Conservation (phyloP, 805 yeast genomes). For the Metschnikowia rubicola region DNA sequence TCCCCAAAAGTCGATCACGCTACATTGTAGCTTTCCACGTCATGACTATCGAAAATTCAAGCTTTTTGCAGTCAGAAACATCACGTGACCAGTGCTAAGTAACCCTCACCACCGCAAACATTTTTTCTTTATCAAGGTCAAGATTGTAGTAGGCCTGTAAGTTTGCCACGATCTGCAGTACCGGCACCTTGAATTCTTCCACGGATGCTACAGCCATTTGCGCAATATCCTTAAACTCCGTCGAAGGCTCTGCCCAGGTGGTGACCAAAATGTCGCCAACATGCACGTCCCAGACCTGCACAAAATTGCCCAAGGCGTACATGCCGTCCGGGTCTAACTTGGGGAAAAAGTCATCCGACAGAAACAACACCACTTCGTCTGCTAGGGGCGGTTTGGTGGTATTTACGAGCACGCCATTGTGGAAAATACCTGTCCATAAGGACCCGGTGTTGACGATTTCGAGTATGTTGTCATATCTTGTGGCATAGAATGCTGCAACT, state of each 20-base stretch:
- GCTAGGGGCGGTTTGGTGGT: neutral
- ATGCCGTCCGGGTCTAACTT: neutral
- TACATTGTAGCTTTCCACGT: too few relatives aligned
- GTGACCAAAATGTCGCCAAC: slow-evolving; percentile 2
- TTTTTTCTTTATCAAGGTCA: neutral
- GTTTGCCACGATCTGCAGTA: neutral
- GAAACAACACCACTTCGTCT: neutral
- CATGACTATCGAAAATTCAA: too few relatives aligned
- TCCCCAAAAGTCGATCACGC: too few relatives aligned
- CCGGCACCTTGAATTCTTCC: neutral
- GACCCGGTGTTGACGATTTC: slow-evolving; percentile 2
- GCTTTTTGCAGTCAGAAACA: too few relatives aligned
- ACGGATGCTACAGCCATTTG: slow-evolving; percentile 5
- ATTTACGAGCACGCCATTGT: neutral
- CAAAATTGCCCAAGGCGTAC: neutral
- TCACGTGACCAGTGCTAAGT: neutral
- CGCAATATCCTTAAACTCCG: neutral
- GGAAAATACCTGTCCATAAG: slow-evolving; percentile 3
- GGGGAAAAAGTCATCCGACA: neutral
- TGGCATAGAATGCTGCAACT: slow-evolving; percentile 1
- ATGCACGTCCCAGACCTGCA: neutral
- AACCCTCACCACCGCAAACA: neutral
- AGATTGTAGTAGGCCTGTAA: slow-evolving; percentile 2
- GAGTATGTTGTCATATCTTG: neutral
- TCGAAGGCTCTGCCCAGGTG: neutral